phyloP scores from a whole-genome alignment of 2,329 filamentous ascomycete genomes.

The Truncatella angustata region DNA sequence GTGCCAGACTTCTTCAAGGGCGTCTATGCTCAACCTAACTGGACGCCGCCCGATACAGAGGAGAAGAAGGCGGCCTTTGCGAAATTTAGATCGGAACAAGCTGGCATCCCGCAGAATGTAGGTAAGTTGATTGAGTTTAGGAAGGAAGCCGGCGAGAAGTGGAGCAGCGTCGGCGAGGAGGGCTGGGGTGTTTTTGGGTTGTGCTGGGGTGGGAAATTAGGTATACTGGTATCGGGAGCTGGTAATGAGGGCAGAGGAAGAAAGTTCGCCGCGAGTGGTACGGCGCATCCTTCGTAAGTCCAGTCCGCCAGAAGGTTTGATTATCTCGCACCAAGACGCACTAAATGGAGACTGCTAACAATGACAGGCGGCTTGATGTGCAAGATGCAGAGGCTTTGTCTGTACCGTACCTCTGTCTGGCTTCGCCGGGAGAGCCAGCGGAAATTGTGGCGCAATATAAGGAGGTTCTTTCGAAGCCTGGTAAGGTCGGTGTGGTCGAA shows the following conservation, averaged over 20 bases:
- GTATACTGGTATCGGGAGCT: slow-evolving; percentile 33
- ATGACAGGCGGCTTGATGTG: slow-evolving; percentile 28
- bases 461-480: slow-evolving; percentile 38
- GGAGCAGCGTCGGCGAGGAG: slow-evolving; percentile 37
- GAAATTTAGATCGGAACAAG: slow-evolving; percentile 31
- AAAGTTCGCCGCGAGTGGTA: slow-evolving; percentile 33
- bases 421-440: slow-evolving; percentile 46
- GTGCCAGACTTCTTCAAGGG: slow-evolving; percentile 41
- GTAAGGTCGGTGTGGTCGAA: slow-evolving; percentile 41
- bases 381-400: slow-evolving; percentile 42
- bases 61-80: slow-evolving; percentile 37
- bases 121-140: slow-evolving; percentile 30
- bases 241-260: slow-evolving; percentile 33
- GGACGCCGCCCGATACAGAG: slow-evolving; percentile 39
- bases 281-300: slow-evolving; percentile 29
- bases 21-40: slow-evolving; percentile 25
- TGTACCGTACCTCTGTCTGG: slow-evolving; percentile 48
- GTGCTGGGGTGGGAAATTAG: slow-evolving; percentile 50
- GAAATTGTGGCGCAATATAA: slow-evolving; percentile 43
- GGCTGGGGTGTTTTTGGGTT: slow-evolving; percentile 44
- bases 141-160: slow-evolving; percentile 29
- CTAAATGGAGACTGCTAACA: background rate
- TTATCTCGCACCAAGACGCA: background rate
- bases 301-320: background rate
- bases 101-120: slow-evolving; percentile 25